Evolutionary conservation across 192 early-diverging fungal species (phyloP), one percentile per base, ranked within the genome.

Genomic region (Chytriomyces hyalinus): DNA sequence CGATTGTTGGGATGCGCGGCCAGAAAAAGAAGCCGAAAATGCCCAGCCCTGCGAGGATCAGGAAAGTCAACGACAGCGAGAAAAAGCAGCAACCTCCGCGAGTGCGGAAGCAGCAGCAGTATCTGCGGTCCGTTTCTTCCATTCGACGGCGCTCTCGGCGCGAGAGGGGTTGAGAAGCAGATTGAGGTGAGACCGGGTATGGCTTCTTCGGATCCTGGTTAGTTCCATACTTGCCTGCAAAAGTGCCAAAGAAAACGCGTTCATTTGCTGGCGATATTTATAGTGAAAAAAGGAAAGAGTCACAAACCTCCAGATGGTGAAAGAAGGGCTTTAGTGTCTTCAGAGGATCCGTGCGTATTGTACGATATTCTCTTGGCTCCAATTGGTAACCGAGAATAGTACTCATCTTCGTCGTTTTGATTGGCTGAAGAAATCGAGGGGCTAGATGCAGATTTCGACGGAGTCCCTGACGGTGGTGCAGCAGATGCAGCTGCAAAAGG

Each of bases 71-170:
- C 6, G 44, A 10, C 17, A 8, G 20, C 13, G 49, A n/a, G 8
- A 49, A 49, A 17, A n/a, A 15, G 49, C 71, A 73, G 49, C 71
- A 73, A 9, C 71, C 71, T 6, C 60, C 6, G 6, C 71, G 24
- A 10, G 71, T 62, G 24, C 49, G n/a, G 61, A 73, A 73, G 28
- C 71, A 73, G 44, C 71, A 73, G 28, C 71, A 73, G 53, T 61
- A 62, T 15, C 69, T 48, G n/a, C 69, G 28, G 20, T 28, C 26
- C 15, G 53, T 4, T 13, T 57, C 53, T 13, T 57, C 53, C 53
- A n/a, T 57, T 36, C 13, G 17, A 4, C 69, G 53, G 20, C 53
- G 53, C 4, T 57, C 53, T 13, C 53, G 53, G 53, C 53, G 53
- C 13, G 53, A 57, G 53, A 57, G 53, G 3, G 53, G 53, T 36